phyloP scores from a whole-genome alignment of 495 filamentous ascomycete genomes.

The Cercophora samala region DNA sequence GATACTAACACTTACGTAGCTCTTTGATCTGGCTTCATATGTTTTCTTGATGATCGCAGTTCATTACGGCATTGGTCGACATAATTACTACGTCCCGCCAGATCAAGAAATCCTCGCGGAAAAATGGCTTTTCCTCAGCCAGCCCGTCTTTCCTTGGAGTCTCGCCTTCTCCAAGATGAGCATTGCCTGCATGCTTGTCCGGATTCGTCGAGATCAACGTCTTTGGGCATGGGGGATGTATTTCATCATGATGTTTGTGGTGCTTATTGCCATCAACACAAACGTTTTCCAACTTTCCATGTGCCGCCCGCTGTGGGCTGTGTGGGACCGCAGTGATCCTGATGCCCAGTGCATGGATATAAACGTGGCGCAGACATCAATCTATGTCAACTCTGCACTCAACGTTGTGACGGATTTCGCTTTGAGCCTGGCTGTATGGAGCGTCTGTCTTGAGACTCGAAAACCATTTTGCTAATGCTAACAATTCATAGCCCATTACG shows the following conservation, averaged over 20 bases:
- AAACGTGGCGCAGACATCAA: constrained; percentile 12
- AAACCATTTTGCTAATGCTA: not conserved
- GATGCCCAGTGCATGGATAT: constrained; percentile 25
- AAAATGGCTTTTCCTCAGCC: constrained; percentile 26
- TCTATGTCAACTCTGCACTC: constrained; percentile 29
- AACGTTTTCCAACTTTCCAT: constrained; percentile 28
- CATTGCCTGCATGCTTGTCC: constrained; percentile 35
- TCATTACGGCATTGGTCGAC: constrained; percentile 30
- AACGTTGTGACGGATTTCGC: constrained; percentile 33
- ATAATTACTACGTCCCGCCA: constrained; percentile 27
- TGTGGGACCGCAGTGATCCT: constrained; percentile 29
- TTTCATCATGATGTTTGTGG: constrained; percentile 6
- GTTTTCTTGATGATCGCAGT: constrained; percentile 20
- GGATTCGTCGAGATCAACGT: constrained; percentile 26
- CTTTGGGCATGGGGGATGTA: constrained; percentile 29
- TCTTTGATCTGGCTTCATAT: no score
- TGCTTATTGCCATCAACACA: constrained; percentile 3
- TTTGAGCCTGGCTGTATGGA: constrained; percentile 21
- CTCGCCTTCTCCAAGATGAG: constrained; percentile 35
- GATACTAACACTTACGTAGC: no score
- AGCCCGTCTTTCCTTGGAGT: constrained; percentile 23
- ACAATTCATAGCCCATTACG: constrained; percentile 26
- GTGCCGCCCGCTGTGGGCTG: constrained; percentile 29
- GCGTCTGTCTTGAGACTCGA: not conserved
- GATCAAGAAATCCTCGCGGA: constrained; percentile 17